Evolutionary conservation across 1,284 basidiomycete genomes (phyloP).

Genomic region (Veloboletus limbatus): DNA sequence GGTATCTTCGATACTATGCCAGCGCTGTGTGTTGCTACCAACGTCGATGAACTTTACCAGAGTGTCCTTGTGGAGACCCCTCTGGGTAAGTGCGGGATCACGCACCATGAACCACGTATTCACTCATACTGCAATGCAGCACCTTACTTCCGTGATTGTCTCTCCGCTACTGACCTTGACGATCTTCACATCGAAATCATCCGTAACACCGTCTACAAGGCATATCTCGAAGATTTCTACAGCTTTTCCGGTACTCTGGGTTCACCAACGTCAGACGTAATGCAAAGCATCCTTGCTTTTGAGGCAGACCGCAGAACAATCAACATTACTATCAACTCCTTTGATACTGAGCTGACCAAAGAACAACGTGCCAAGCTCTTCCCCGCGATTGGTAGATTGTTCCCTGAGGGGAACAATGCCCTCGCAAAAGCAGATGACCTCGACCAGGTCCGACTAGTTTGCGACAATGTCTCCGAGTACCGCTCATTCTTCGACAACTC

Average conservation of each 20-base stretch:
- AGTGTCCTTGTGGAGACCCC: slow-evolving; percentile 98
- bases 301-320: slow-evolving; percentile 96
- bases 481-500: slow-evolving; percentile 82
- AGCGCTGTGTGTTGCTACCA: slow-evolving; percentile 97
- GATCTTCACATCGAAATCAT: slow-evolving; percentile 99
- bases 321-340: slow-evolving; percentile 99
- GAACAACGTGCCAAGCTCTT: slow-evolving; percentile 96
- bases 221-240: slow-evolving; percentile 98
- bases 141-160: slow-evolving; percentile 95
- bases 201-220: slow-evolving; percentile 99
- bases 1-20: slow-evolving; percentile 99
- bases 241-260: slow-evolving; percentile 79
- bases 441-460: slow-evolving; percentile 87
- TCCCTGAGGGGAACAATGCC: slow-evolving; percentile 93
- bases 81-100: slow-evolving; percentile 60
- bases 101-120: background rate
- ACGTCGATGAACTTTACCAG: slow-evolving; percentile 98
- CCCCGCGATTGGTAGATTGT: slow-evolving; percentile 91
- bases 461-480: slow-evolving; percentile 90
- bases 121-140: slow-evolving; percentile 49
- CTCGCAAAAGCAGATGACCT: slow-evolving; percentile 95
- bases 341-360: slow-evolving; percentile 92
- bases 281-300: slow-evolving; percentile 88
- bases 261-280: slow-evolving; percentile 84
- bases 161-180: slow-evolving; percentile 94